Evolutionary conservation across 176 grass and related monocot species (phyloP).

Genomic region (Pontederia paniculata): DNA sequence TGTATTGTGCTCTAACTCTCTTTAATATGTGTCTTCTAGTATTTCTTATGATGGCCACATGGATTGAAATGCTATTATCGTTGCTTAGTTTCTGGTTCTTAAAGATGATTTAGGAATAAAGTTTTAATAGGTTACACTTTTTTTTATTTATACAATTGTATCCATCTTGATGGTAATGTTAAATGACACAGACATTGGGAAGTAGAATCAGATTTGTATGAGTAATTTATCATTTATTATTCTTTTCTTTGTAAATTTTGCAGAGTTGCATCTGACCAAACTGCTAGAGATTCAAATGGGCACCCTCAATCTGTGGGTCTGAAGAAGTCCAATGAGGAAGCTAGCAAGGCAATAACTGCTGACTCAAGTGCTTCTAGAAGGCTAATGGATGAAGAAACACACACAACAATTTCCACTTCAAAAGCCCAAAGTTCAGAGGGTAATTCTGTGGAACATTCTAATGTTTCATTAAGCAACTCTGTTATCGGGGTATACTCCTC

Average conservation of each 20-base stretch:
- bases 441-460: slow-evolving; percentile 31
- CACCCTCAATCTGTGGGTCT: slow-evolving; percentile 20
- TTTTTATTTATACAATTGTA: background rate
- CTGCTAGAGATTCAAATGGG: slow-evolving; percentile 29
- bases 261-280: slow-evolving; percentile 31
- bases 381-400: slow-evolving; percentile 2
- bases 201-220: background rate
- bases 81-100: slow-evolving; percentile 7
- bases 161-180: slow-evolving; percentile 6
- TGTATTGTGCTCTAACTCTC: too few species aligned
- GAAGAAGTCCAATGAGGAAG: background rate
- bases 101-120: slow-evolving; percentile 5
- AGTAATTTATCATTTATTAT: slow-evolving; percentile 13
- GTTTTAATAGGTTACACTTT: background rate
- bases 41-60: background rate
- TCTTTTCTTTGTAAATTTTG: slow-evolving; percentile 25
- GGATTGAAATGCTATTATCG: slow-evolving; percentile 1
- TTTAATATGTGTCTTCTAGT: too few species aligned
- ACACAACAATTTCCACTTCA: slow-evolving; percentile 13
- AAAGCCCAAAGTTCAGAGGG: slow-evolving; percentile 26
- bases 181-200: slow-evolving; percentile 8
- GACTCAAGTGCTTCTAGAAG: slow-evolving; percentile 5
- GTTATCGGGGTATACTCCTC: slow-evolving; percentile 24
- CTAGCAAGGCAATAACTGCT: slow-evolving; percentile 1
- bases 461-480: slow-evolving; percentile 30